phyloP scores from a whole-genome alignment of 1,284 basidiomycete genomes.

The Sporisorium exsertum region DNA sequence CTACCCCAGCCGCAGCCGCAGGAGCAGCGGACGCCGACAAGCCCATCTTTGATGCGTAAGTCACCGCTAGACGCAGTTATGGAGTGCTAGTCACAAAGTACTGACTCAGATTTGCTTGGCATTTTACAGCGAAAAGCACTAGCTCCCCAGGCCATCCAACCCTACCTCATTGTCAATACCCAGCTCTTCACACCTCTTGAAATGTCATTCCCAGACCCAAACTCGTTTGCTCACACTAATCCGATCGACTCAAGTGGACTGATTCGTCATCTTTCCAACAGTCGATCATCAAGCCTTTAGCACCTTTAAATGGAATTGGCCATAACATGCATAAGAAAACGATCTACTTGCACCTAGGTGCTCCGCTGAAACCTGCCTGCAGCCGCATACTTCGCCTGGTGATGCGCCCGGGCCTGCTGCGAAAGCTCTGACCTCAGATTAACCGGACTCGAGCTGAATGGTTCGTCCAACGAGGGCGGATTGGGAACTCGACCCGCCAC shows the following conservation, averaged over 20 bases:
- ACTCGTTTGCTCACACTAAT: not conserved
- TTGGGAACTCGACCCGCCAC: not conserved
- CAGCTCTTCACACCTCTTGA: not conserved
- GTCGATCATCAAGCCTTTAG: not conserved
- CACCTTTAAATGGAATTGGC: not conserved
- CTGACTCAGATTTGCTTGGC: not conserved
- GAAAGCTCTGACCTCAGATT: conserved; percentile 24
- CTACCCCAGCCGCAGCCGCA: not conserved
- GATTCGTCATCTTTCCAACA: not conserved
- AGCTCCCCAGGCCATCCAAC: too few species aligned
- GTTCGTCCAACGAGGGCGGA: conserved; percentile 31
- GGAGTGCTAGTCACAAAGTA: not conserved
- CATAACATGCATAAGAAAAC: too few species aligned
- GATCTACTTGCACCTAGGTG: not conserved
- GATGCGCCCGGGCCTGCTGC: conserved; percentile 30
- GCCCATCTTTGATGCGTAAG: conserved; percentile 52
- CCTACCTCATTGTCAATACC: not conserved
- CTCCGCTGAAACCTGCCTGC: not conserved
- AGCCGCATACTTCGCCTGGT: conserved; percentile 8
- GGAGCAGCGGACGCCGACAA: conserved; percentile 13
- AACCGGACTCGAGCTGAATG: conserved; percentile 40
- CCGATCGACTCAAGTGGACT: not conserved
- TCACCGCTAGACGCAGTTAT: not conserved
- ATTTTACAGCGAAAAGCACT: conserved; percentile 13
- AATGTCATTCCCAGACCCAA: not conserved